A percentile compares a stretch with the other conserved stretches of the same genome.
These are phyloP conservation scores for Endothia cerciana DNA, from an alignment of 2,329 filamentous ascomycete genomes.

Conservation along the genomic window DNA sequence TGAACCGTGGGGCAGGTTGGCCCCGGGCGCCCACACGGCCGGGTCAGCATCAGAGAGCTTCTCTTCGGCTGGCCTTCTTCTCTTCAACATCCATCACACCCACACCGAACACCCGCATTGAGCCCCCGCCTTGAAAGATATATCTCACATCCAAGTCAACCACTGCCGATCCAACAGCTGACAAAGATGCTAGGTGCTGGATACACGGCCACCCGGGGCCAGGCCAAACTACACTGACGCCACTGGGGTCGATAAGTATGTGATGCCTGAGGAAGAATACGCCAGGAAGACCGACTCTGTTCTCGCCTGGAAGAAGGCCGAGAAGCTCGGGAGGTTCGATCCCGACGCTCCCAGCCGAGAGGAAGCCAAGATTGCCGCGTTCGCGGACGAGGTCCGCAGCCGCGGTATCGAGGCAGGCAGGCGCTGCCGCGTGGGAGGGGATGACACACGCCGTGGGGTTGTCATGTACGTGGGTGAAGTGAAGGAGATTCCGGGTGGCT, in stretches of 20 bases:
- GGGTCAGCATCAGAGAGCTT: background rate
- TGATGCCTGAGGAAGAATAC: constrained; percentile 85
- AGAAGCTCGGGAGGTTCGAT: constrained; percentile 95
- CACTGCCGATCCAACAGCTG: background rate
- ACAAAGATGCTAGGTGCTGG: constrained; percentile 64
- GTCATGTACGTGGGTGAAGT: constrained; percentile 76
- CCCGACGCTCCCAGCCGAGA: constrained; percentile 77
- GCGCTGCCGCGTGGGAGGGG: constrained; percentile 67
- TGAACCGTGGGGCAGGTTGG: background rate
- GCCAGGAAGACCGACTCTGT: constrained; percentile 86
- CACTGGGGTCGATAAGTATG: constrained; percentile 83
- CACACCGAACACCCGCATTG: no score
- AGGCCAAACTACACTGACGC: constrained; percentile 82
- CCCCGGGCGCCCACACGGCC: background rate
- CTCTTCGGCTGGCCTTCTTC: background rate
- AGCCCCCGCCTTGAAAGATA: background rate
- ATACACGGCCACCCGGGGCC: constrained; percentile 75
- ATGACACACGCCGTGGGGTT: constrained; percentile 71
- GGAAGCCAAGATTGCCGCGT: constrained; percentile 70
- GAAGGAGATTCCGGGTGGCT: constrained; percentile 69
- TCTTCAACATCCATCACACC: background rate
- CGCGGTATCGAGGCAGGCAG: constrained; percentile 68
- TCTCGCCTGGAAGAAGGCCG: constrained; percentile 91
- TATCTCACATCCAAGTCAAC: no score
- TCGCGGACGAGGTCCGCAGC: constrained; percentile 70